A percentile compares a stretch with the other conserved stretches of the same genome.
Evolutionary conservation across 1,284 basidiomycete genomes (phyloP).

Genomic region (Ceratobasidium sp.): DNA sequence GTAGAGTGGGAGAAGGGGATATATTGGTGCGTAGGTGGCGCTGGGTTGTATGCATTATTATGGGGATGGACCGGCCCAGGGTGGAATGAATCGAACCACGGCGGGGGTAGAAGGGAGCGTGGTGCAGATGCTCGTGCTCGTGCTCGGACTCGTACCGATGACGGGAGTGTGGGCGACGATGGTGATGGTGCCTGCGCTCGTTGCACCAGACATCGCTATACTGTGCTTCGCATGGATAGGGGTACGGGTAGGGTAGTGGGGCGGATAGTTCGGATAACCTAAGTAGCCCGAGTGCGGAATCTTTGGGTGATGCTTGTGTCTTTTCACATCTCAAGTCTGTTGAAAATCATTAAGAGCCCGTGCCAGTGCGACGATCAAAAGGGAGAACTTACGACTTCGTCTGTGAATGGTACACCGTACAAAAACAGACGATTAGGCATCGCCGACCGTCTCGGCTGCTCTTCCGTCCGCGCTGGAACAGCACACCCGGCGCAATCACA

Average conservation of each 20-base stretch:
- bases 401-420: not conserved
- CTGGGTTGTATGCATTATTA: not conserved
- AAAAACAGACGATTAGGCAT: not conserved
- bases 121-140: not conserved
- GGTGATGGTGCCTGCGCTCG: not conserved
- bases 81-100: not conserved
- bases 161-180: not conserved
- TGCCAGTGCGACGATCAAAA: no score
- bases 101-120: not conserved
- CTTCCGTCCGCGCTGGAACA: constrained; percentile 58
- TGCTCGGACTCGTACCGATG: not conserved
- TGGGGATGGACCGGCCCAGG: no score
- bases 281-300: not conserved
- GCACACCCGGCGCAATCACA: constrained; percentile 75
- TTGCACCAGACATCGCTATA: not conserved
- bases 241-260: not conserved
- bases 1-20: constrained; percentile 11
- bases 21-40: not conserved
- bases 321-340: not conserved
- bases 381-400: not conserved
- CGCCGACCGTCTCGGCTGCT: constrained; percentile 61
- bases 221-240: not conserved
- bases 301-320: not conserved
- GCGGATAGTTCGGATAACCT: not conserved
- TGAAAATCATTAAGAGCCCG: no score